These are phyloP conservation scores for Lentinula lateritia DNA, from an alignment of 768 basidiomycete species.

Conservation along the genomic window DNA sequence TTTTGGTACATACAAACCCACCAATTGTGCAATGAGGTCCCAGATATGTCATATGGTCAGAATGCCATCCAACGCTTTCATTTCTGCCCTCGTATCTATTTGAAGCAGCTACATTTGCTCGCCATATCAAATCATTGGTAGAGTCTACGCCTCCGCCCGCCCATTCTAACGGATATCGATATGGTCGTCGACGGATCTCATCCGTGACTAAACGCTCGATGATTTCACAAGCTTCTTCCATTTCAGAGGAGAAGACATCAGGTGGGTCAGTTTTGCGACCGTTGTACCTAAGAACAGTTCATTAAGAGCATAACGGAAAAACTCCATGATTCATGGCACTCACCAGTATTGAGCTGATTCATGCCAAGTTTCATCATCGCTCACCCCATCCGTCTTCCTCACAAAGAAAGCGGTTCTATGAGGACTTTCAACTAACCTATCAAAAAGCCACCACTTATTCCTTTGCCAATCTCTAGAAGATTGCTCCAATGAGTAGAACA, in stretches of 20 bases:
- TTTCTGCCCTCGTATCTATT: slow-evolving; percentile 82
- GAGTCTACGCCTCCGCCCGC: slow-evolving; percentile 21
- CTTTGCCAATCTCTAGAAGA: slow-evolving; percentile 57
- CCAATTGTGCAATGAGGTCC: slow-evolving; percentile 79
- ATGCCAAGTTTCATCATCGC: slow-evolving; percentile 50
- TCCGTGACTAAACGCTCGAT: slow-evolving; percentile 68
- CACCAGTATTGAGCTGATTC: slow-evolving; percentile 76
- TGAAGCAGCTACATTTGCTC: slow-evolving; percentile 80
- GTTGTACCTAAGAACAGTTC: slow-evolving; percentile 59
- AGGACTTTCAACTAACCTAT: slow-evolving; percentile 76
- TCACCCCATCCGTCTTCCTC: slow-evolving; percentile 40
- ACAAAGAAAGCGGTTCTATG: slow-evolving; percentile 79
- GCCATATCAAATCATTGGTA: slow-evolving; percentile 37
- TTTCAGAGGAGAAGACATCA: slow-evolving; percentile 49
- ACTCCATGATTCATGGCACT: slow-evolving; percentile 4
- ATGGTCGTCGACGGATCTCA: slow-evolving; percentile 54
- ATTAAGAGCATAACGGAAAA: background rate
- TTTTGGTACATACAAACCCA: background rate
- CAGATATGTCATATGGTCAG: slow-evolving; percentile 75
- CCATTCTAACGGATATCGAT: slow-evolving; percentile 67
- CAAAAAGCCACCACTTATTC: slow-evolving; percentile 84
- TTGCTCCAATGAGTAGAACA: slow-evolving; percentile 71
- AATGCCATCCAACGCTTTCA: slow-evolving; percentile 79
- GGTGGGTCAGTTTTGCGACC: slow-evolving; percentile 59
- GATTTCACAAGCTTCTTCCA: slow-evolving; percentile 76